Percentiles rank a stretch among this genome's conserved stretches.
phyloP scores from a whole-genome alignment of 768 basidiomycete genomes.

The Naematelia aurantialba region DNA sequence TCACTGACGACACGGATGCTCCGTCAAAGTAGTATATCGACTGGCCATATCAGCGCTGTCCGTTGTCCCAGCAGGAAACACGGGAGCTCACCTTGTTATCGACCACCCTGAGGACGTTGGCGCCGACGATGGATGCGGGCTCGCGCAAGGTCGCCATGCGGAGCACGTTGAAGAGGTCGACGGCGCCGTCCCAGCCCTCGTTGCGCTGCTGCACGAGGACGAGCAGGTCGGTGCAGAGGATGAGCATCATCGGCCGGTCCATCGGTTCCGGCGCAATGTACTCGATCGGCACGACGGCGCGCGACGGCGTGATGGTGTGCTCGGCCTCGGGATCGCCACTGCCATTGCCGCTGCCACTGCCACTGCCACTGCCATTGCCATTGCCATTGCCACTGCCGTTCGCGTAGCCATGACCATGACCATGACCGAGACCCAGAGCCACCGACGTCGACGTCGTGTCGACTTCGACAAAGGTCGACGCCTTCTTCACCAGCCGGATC shows the following conservation, averaged over 20 bases:
- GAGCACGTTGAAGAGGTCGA: slow-evolving; percentile 95
- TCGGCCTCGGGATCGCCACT: slow-evolving; percentile 28
- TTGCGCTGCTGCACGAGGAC: slow-evolving; percentile 85
- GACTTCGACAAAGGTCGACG: slow-evolving; percentile 73
- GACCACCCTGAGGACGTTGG: slow-evolving; percentile 56
- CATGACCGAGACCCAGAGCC: no score
- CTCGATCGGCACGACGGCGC: slow-evolving; percentile 80
- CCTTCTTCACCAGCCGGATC: slow-evolving; percentile 86
- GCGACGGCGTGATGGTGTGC: slow-evolving; percentile 53
- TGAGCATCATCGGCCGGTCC: slow-evolving; percentile 30
- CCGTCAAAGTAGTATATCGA: slow-evolving; percentile 45
- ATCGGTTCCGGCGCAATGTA: slow-evolving; percentile 83
- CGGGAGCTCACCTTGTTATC: slow-evolving; percentile 46
- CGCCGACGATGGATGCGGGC: slow-evolving; percentile 83
- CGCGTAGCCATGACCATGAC: slow-evolving; percentile 11
- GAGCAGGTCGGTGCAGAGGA: slow-evolving; percentile 70
- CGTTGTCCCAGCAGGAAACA: slow-evolving; percentile 3
- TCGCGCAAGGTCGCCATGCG: slow-evolving; percentile 91
- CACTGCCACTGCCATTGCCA: no score
- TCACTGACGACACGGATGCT: slow-evolving; percentile 13
- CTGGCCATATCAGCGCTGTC: slow-evolving; percentile 7
- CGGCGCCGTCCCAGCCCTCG: slow-evolving; percentile 65
- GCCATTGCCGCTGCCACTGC: no score
- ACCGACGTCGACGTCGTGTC: slow-evolving; percentile 8
- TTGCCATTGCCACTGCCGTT: no score